Evolutionary conservation across 257 asterid species (phyloP).

Genomic region (Fraxinus excelsior): DNA sequence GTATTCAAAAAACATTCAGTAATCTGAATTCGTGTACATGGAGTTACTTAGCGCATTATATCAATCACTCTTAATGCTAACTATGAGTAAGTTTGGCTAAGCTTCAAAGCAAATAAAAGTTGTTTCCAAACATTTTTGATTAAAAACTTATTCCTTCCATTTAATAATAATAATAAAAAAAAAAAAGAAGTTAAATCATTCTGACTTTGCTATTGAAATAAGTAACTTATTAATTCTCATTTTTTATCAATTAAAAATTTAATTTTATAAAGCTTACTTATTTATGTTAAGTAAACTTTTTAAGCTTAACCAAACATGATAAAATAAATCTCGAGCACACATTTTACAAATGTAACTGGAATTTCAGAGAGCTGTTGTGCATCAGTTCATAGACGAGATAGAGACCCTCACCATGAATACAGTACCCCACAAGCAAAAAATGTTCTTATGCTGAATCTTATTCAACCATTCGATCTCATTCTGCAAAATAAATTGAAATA

Average conservation of each 20-base stretch:
- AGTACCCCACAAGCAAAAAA: slow-evolving; percentile 81
- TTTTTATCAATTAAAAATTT: no score
- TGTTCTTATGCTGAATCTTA: slow-evolving; percentile 75
- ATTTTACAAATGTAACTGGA: slow-evolving; percentile 78
- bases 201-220: neutral
- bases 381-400: slow-evolving; percentile 87
- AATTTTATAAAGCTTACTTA: neutral
- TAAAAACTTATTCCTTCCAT: no score
- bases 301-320: neutral
- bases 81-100: no score
- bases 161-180: no score
- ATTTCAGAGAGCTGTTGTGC: slow-evolving; percentile 81
- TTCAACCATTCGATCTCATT: slow-evolving; percentile 77
- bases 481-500: slow-evolving; percentile 44
- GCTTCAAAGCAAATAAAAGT: no score
- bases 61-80: no score
- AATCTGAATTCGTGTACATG: no score
- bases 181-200: no score
- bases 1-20: no score
- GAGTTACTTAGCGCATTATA: no score
- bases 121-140: no score
- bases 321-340: neutral
- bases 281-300: neutral
- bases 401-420: slow-evolving; percentile 59
- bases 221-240: neutral